phyloP scores from a whole-genome alignment of 805 yeast species.

The Lipomyces yamadae region DNA sequence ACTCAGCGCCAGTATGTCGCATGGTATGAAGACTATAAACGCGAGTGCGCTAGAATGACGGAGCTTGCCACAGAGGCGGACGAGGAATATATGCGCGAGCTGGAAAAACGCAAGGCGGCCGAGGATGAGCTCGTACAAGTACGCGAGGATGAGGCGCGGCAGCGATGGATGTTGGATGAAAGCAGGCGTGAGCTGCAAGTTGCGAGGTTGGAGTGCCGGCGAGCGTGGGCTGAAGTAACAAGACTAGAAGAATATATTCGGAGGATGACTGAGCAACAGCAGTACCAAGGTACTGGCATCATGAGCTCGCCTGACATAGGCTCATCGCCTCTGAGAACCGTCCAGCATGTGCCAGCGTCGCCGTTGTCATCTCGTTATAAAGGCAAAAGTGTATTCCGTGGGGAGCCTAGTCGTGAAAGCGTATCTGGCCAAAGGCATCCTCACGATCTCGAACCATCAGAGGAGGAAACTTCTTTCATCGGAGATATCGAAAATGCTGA shows the following conservation, averaged over 20 bases:
- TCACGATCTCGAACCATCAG: not conserved
- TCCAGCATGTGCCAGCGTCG: not conserved
- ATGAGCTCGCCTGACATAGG: not conserved
- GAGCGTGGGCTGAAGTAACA: slow-evolving; percentile 36
- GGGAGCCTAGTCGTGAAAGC: not conserved
- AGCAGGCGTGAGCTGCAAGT: slow-evolving; percentile 25
- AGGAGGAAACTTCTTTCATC: slow-evolving; percentile 8
- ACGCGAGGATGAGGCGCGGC: slow-evolving; percentile 16
- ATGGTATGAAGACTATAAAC: slow-evolving; percentile 26
- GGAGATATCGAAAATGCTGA: slow-evolving; percentile 21
- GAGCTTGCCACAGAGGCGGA: slow-evolving; percentile 27
- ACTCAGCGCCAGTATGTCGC: slow-evolving; percentile 25
- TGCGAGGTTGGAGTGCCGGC: slow-evolving; percentile 32
- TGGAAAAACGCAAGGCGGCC: slow-evolving; percentile 13
- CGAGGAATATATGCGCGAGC: slow-evolving; percentile 18
- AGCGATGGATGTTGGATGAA: slow-evolving; percentile 24
- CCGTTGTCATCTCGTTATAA: not conserved
- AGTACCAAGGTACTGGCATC: not conserved
- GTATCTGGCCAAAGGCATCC: not conserved
- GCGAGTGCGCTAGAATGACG: slow-evolving; percentile 24
- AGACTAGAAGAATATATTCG: slow-evolving; percentile 24
- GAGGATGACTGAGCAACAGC: slow-evolving; percentile 7
- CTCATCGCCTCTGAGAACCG: not conserved
- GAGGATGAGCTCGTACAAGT: slow-evolving; percentile 6
- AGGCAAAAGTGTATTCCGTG: slow-evolving; percentile 5